Base-by-base conservation (phyloP, 345 rosid genomes). In the Zanthoxylum bungeanum region DNA sequence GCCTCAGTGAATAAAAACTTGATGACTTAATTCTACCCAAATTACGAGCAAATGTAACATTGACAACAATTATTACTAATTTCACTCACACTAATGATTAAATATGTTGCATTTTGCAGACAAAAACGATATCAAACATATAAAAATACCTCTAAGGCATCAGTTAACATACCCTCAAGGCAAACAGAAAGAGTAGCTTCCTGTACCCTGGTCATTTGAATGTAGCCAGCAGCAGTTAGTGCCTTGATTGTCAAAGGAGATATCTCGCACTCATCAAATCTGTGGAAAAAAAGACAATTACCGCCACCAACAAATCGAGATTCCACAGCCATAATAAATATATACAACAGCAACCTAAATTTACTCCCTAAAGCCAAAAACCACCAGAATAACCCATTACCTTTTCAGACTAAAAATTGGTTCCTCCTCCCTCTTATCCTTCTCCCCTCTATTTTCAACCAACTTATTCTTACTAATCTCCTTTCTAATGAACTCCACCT, bases 131-230 rank as follows among this genome's bases (percentile, higher is more conserved):
- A 75, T 44, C 55, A 42, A 55, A n/a, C 40, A 56, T 37, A 30
- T 11, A 36, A 53, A 11, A 69, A n/a, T 31, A 53, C 21, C 21
- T 31, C 40, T 14, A 70, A 69, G 59, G 12, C 66, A 60, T 49
- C 37, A 44, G 42, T 22, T 21, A 59, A 9, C 79, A 72, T 71
- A 91, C 99, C 99, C 52, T 89, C 93, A 56, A 89, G 84, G 73
- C 88, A 86, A 71, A 78, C 80, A 60, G 96, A 76, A 64, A 96
- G 84, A 2, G 98, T 83, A 12, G 96, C 93, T 72, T 89, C 93
- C 78, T 93, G 98, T 63, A 93, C 96, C 80, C 81, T 80, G 53
- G 99, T 95, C 97, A 91, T 93, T 69, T 81, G 91, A 75, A 86
- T 68, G 84, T 87, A 88, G 44, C 97, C 96, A 81, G 99, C 88